Evolutionary conservation across 345 rosid genomes (phyloP), one percentile per base, ranked within the genome.

Genomic region (Gossypium bickii): DNA sequence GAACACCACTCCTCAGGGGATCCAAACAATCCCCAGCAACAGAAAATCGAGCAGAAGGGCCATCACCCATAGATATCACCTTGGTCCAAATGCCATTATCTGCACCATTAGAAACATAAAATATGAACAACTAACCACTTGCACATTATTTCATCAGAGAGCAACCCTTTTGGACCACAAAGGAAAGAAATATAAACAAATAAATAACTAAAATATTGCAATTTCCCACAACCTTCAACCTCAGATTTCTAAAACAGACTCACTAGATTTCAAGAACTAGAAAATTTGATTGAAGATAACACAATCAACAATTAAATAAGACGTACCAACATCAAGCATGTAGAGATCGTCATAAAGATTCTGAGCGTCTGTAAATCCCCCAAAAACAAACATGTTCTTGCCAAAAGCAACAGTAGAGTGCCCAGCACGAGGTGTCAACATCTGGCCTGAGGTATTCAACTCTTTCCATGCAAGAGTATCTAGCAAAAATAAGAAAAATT

Each of bases 341-440:
- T 89, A 86, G 12, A 93, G 85, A 74, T 93, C 98, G 76, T 93
- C 94, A n/a, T 91, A 93, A 43, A 96, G 88, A 80, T 90, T 93
- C 82, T 96, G 98, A 57, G 95, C 90, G 81, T 92, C 97, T 0
- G 98, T 90, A 83, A 92, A 96, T 80, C 99, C 99, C 73, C 99
- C 99, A 85, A 90, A 96, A 67, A 96, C 97, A 83, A 87, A 96
- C 67, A 96, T 79, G 78, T 87, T 85, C 82, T 87, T 92, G 81
- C 99, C 97, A 78, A 96, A 83, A 71, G 97, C 84, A 80, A 90
- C 89, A 48, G 99, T 85, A 7, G 93, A 85, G 81, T 96, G 98
- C n/a, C 99, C 99, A 80, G 98, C 99, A 81, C 99, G 91, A 74
- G 99, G 99, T 74, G 98, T 76, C 86, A 96, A 72, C 78, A 81